Conservation (phyloP, 441 rosid genomes). For the Pelargonium citronellum region DNA sequence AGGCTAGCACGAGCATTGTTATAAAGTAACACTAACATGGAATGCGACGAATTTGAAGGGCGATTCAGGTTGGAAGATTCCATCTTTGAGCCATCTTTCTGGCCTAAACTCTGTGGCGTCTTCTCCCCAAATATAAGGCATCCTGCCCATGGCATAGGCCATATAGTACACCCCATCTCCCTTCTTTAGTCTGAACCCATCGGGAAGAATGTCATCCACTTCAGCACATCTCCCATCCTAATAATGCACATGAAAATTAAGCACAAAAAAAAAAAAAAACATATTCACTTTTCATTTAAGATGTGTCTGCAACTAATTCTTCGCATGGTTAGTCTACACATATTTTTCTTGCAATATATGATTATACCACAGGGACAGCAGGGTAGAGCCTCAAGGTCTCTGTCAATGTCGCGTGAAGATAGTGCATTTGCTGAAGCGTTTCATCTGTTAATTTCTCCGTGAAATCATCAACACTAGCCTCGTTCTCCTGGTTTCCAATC, state of each 20-base stretch:
- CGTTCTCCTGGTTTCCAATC: slow-evolving; percentile 22
- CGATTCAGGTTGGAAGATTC: slow-evolving; percentile 59
- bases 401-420: slow-evolving; percentile 72
- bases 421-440: slow-evolving; percentile 58
- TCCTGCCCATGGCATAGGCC: slow-evolving; percentile 80
- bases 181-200: slow-evolving; percentile 52
- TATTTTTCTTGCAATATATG: not conserved
- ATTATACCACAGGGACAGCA: slow-evolving; percentile 55
- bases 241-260: no score
- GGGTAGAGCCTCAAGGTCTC: slow-evolving; percentile 81
- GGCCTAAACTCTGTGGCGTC: slow-evolving; percentile 64
- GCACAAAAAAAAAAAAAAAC: not conserved
- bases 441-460: slow-evolving; percentile 39
- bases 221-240: slow-evolving; percentile 63
- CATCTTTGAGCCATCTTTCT: slow-evolving; percentile 69
- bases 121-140: slow-evolving; percentile 67
- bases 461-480: slow-evolving; percentile 33
- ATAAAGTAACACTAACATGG: slow-evolving; percentile 35
- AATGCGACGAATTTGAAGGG: slow-evolving; percentile 69
- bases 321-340: no score
- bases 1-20: not conserved
- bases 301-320: no score
- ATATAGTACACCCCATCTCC: slow-evolving; percentile 52
- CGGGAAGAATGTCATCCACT: slow-evolving; percentile 65
- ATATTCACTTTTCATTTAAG: no score